phyloP scores from a whole-genome alignment of 2,329 filamentous ascomycete genomes.

The Aspergillus fumigatiaffinis region DNA sequence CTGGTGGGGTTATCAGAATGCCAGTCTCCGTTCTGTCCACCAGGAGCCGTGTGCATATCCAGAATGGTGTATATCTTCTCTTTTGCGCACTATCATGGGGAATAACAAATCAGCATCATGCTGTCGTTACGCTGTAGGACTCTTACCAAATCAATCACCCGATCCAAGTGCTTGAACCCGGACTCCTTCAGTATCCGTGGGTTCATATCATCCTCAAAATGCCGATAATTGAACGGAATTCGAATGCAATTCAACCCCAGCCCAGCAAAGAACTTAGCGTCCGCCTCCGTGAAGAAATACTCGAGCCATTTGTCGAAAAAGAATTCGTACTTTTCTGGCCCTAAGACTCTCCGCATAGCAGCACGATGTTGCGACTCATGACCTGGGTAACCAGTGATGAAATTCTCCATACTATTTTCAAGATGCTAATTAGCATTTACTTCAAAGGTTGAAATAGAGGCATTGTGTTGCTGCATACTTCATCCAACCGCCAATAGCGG shows the following conservation, averaged over 20 bases:
- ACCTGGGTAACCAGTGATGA: slow-evolving; percentile 60
- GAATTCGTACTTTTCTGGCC: slow-evolving; percentile 55
- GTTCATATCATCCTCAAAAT: slow-evolving; percentile 49
- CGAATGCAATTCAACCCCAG: slow-evolving; percentile 57
- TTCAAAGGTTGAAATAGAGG: neutral
- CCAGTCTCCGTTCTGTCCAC: slow-evolving; percentile 51
- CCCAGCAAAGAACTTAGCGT: slow-evolving; percentile 56
- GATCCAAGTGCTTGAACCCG: slow-evolving; percentile 48
- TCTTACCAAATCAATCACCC: slow-evolving; percentile 42
- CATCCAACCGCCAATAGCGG: slow-evolving; percentile 46
- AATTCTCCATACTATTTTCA: slow-evolving; percentile 52
- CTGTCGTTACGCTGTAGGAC: neutral
- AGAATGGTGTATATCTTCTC: slow-evolving; percentile 50
- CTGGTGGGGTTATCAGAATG: slow-evolving; percentile 47
- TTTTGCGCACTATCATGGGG: slow-evolving; percentile 36
- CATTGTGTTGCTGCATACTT: slow-evolving; percentile 25
- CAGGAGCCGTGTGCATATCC: slow-evolving; percentile 48
- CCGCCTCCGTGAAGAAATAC: slow-evolving; percentile 57
- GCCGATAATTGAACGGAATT: slow-evolving; percentile 59
- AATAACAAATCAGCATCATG: neutral
- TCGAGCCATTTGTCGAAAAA: slow-evolving; percentile 57
- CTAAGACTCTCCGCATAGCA: slow-evolving; percentile 52
- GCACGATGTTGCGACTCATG: slow-evolving; percentile 55
- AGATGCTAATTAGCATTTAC: slow-evolving; percentile 15
- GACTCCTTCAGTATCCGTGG: slow-evolving; percentile 42